Evolutionary conservation across 352 stramenopile genomes (phyloP).

Genomic region (Globisporangium canariense): DNA sequence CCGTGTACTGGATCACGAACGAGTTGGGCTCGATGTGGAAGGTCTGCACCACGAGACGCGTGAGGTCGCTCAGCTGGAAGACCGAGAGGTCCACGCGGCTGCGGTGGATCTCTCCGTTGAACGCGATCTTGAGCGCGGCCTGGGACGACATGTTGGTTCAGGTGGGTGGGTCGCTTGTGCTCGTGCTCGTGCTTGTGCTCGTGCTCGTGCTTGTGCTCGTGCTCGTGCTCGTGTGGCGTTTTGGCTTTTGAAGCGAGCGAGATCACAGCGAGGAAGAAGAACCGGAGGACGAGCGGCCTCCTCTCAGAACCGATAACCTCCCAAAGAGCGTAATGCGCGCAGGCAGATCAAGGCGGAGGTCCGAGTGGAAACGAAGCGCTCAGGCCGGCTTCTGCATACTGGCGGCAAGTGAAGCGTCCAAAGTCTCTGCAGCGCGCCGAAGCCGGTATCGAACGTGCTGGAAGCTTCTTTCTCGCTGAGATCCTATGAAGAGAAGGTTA

Average conservation of each 20-base stretch:
- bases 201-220: background rate
- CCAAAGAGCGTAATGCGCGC: too few species aligned
- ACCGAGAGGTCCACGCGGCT: slow-evolving; percentile 54
- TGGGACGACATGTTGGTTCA: slow-evolving; percentile 38
- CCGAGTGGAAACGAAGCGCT: too few species aligned
- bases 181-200: too few species aligned
- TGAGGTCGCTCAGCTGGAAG: slow-evolving; percentile 48
- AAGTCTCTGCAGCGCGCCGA: too few species aligned
- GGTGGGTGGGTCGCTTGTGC: too few species aligned
- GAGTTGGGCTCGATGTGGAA: slow-evolving; percentile 43
- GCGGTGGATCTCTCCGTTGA: slow-evolving; percentile 77
- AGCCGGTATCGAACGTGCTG: too few species aligned
- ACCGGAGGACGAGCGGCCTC: slow-evolving; percentile 1
- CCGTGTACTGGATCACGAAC: slow-evolving; percentile 73
- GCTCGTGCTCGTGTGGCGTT: background rate
- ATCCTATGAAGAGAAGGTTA: too few species aligned
- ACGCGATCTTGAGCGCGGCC: slow-evolving; percentile 69
- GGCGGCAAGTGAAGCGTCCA: too few species aligned
- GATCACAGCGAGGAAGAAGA: background rate
- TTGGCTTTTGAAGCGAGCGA: background rate
- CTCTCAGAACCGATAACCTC: too few species aligned
- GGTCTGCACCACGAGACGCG: slow-evolving; percentile 52
- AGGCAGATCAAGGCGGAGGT: too few species aligned
- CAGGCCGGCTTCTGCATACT: too few species aligned
- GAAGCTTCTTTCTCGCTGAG: too few species aligned